Evolutionary conservation across 192 early-diverging fungal species (phyloP), one percentile per base, ranked within the genome.

Genomic region (Mortierella antarctica): DNA sequence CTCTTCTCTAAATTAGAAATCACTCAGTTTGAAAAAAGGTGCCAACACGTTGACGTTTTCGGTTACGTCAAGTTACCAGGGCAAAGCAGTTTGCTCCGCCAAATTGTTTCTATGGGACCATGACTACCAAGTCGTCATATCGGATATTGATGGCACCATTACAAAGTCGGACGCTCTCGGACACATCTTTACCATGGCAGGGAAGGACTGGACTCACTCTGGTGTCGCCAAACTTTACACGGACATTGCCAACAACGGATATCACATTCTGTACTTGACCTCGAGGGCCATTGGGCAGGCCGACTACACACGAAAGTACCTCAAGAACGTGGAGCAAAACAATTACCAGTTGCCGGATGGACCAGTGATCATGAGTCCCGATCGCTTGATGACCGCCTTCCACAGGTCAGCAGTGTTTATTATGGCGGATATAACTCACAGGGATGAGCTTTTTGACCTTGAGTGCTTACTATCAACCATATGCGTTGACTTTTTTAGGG

Each of bases 101-200:
- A 94, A 94, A 61, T 90, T 98, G 55, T 99, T 95, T 62, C 83
- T 95, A 40, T 97, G 93, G 92, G 86, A 92, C 57, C 83, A 92
- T 80, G 86, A 94, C 74, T 89, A 90, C 48, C 87, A 93, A 47
- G 90, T 99, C 23, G 96, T 99, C 8, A 97, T 99, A 65, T 97
- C 96, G 0, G 97, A 99, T 71, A 96, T 99, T 66, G 97, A 99
- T 74, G 97, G 97, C 11, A 99, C 97, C 6, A 99, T 99, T 66
- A 99, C 97, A 42, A 97, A 97, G 86, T 97, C 96, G 0, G 97
- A 99, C 69, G 95, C 92, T 7, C 86, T 99, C 46, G 97, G 97
- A 6, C 97, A 99, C 64, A 86, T 99, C 18, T 97, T 96, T 73
- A 96, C 96, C 18, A 96, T 96, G 93, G 93, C 98, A 15, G 97